Conservation (phyloP, 495 filamentous ascomycete species). For the Penicillium angulare region DNA sequence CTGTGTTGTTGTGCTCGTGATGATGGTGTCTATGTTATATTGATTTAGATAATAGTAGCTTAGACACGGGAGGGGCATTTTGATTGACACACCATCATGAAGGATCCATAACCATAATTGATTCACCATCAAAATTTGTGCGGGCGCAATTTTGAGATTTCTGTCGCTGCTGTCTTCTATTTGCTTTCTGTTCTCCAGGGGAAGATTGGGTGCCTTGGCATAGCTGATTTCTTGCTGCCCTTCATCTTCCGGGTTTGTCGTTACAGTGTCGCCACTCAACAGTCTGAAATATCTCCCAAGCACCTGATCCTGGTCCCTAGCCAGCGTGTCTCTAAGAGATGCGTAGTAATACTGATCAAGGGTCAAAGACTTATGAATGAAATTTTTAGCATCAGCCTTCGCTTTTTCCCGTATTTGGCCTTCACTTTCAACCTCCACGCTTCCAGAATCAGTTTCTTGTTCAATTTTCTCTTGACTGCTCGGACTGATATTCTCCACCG, state of each 20-base stretch:
- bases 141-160: not conserved
- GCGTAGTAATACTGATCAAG: constrained; percentile 34
- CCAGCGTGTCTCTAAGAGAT: constrained; percentile 16
- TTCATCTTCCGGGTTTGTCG: not conserved
- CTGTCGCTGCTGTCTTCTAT: not conserved
- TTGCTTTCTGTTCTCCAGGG: not conserved
- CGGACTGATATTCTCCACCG: no score
- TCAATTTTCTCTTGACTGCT: not conserved
- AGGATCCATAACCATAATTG: constrained; percentile 21
- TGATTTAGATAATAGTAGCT: not conserved
- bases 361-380: constrained; percentile 17
- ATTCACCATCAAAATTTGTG: constrained; percentile 13
- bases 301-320: constrained; percentile 27
- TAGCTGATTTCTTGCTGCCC: not conserved
- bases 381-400: not conserved
- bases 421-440: not conserved
- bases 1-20: constrained; percentile 10
- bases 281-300: constrained; percentile 2
- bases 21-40: constrained; percentile 8
- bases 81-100: constrained; percentile 4
- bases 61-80: not conserved
- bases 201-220: not conserved
- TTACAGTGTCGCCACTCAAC: no score
- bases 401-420: not conserved
- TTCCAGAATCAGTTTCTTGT: not conserved